Base-by-base conservation (phyloP, 169 alveolate species). In the Plasmodium falciparum region DNA sequence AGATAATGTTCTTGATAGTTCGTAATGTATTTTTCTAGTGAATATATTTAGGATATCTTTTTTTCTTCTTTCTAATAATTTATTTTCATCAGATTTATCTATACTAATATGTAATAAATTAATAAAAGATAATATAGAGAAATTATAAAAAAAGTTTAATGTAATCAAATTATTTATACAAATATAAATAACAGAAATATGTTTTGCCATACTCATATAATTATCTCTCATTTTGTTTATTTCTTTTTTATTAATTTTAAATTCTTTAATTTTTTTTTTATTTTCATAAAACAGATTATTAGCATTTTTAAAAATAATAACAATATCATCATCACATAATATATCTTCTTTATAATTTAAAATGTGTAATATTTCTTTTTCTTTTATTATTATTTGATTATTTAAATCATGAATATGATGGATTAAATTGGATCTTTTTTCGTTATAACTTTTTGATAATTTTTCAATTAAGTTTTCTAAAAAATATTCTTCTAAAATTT, bases 221-320 rank as follows among this genome's bases (percentile, higher is more conserved):
- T 83, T 83, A 20, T 83, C 59, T 20, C 91, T 83, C 4, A 83
- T 83, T 69, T 83, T 83, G 15, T 49, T 67, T 39, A 83, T 83
- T 56, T 83, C 91, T 15, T 69, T 69, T 63, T 83, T 83, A 63
- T 83, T 83, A n/a, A 83, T 83, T 69, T 83, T 83, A 45, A 67
- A 83, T n/a, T 83, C 91, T 83, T 83, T 83, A 70, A 83, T 83
- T 83, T 83, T 83, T 83, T 83, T 83, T 54, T 83, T 63, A 83
- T 83, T 83, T 83, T 83, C 73, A 7, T 39, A 62, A 49, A 56
- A 83, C 15, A 83, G 45, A 13, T 83, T 69, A n/a, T 83, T 83
- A 1, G 91, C 85, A 54, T 58, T 69, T 49, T 83, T 85, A 20
- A 83, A 83, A 3, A 65, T 83, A 24, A 69, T 54, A 15, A 83